Evolutionary conservation across 83 land plant genomes (phyloP).

Genomic region (Thuja plicata): DNA sequence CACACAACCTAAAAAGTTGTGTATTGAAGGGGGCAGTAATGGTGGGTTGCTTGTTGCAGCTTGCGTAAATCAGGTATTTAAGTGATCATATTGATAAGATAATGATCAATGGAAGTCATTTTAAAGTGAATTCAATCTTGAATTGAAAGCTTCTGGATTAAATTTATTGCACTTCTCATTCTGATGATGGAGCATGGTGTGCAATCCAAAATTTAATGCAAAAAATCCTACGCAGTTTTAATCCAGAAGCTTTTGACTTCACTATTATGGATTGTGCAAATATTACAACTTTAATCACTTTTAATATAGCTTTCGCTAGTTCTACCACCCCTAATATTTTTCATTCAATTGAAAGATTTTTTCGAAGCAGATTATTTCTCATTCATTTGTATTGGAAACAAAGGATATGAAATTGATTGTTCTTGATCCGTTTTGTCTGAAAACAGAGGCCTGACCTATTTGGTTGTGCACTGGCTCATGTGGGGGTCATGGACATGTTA

Average conservation of each 20-base stretch:
- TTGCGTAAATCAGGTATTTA: conserved; percentile 91
- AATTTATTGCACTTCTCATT: not conserved
- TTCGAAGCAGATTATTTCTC: not conserved
- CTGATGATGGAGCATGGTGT: not conserved
- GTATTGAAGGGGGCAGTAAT: conserved; percentile 99
- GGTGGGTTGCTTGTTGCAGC: conserved; percentile 98
- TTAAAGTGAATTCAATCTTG: not conserved
- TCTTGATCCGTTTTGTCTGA: not conserved
- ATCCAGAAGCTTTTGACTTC: no score
- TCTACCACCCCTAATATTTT: no score
- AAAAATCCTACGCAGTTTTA: no score
- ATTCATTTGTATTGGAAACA: not conserved
- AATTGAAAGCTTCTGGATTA: no score
- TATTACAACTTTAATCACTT: no score
- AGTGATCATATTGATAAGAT: not conserved
- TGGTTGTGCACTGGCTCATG: conserved; percentile 99
- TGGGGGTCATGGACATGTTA: conserved; percentile 99
- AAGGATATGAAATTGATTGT: not conserved
- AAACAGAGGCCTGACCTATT: conserved; percentile 95
- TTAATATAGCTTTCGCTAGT: no score
- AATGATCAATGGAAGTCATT: not conserved
- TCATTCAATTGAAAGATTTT: no score
- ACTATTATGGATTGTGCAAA: no score
- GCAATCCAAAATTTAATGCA: no score
- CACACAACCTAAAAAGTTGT: conserved; percentile 76